Evolutionary conservation across 208 protist genomes (phyloP), one percentile per base, ranked within the genome.

Genomic region (Herpetomonas samuelpessoai): DNA sequence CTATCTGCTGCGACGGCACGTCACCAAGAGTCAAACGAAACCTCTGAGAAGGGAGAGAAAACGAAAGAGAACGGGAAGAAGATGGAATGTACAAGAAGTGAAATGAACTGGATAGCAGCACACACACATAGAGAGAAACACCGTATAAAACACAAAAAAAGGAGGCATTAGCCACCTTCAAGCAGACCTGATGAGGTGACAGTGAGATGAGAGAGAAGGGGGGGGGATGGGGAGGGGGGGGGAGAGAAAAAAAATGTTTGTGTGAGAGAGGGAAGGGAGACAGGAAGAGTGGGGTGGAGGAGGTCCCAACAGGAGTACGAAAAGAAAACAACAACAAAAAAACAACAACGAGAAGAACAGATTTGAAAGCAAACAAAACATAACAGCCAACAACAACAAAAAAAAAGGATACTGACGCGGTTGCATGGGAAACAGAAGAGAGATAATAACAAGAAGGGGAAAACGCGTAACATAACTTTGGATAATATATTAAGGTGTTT

Each of bases 361-460:
- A n/a, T 26, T 21, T 53, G 19, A 53, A 53, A 7, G 48, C 6
- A 28, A 35, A 27, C 27, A 25, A 51, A 51, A 21, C 18, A 25
- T 18, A 21, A 25, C 14, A 51, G 21, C 14, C 18, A 51, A 21
- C 18, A 51, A 21, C 9, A 51, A 51, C 14, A 51, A 26, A n/a
- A 52, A n/a, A n/a, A n/a, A n/a, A n/a, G n/a, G n/a, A n/a, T n/a
- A n/a, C n/a, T n/a, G n/a, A n/a, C n/a, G n/a, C n/a, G n/a, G n/a
- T n/a, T n/a, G n/a, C n/a, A n/a, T n/a, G n/a, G n/a, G n/a, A n/a
- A n/a, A n/a, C n/a, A n/a, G n/a, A n/a, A n/a, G n/a, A n/a, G 19
- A 30, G 4, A 63, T 16, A 63, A 46, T 27, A 63, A 54, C 52
- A 47, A 44, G 31, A 31, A 54, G 30, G 26, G 6, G 54, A 54